Evolutionary conservation across 495 filamentous ascomycete genomes (phyloP).

Genomic region (Achaetomiella virescens): DNA sequence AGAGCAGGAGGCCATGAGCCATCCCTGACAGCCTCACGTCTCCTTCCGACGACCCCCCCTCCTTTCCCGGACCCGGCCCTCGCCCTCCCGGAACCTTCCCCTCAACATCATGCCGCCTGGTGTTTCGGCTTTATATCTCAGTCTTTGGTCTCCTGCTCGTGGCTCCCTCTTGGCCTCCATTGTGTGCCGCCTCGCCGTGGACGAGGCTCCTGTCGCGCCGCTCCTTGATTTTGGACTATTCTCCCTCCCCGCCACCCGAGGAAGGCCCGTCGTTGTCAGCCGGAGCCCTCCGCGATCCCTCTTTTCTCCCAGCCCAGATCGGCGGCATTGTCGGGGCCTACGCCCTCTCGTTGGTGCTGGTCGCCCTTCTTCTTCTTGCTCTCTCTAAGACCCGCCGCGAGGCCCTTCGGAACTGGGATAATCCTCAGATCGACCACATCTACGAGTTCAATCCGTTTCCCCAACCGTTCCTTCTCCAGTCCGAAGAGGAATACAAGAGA

Average conservation of each 20-base stretch:
- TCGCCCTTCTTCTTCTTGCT: constrained; percentile 57
- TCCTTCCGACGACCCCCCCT: constrained; percentile 11
- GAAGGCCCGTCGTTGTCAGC: constrained; percentile 51
- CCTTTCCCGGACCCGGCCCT: constrained; percentile 9
- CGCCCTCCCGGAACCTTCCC: background rate
- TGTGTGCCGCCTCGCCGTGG: constrained; percentile 25
- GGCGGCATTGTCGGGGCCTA: constrained; percentile 76
- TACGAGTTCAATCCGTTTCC: constrained; percentile 26
- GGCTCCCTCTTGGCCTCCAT: constrained; percentile 28
- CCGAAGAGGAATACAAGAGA: constrained; percentile 31
- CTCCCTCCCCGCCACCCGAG: constrained; percentile 52
- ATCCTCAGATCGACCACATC: constrained; percentile 14
- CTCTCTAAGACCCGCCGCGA: constrained; percentile 41
- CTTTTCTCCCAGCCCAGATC: constrained; percentile 65
- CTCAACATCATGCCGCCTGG: constrained; percentile 13
- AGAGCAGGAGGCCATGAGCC: constrained; percentile 33
- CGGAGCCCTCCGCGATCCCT: constrained; percentile 49
- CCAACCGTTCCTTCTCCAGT: constrained; percentile 30
- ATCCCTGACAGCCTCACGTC: constrained; percentile 21
- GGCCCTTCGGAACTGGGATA: constrained; percentile 30
- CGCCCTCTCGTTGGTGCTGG: constrained; percentile 62
- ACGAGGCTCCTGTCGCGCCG: constrained; percentile 25
- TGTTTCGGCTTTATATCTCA: constrained; percentile 25
- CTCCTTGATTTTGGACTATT: constrained; percentile 47
- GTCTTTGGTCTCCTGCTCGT: constrained; percentile 29